Conservation (phyloP, 1,139 yeast species). For the Geotrichum bryndzae region DNA sequence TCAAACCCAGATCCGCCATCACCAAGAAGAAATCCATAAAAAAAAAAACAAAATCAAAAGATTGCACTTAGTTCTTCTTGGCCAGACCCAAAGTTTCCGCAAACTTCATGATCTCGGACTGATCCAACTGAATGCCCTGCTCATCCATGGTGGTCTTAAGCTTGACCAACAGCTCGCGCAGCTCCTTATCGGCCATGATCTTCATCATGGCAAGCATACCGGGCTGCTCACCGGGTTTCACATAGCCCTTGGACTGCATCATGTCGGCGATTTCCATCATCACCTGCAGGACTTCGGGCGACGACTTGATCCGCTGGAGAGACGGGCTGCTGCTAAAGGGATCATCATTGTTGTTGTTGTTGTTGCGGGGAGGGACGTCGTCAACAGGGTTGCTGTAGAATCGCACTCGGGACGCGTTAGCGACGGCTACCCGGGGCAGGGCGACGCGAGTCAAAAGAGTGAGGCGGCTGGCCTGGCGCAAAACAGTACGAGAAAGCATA, state of each 20-base stretch:
- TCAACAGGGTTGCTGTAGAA: constrained; percentile 8
- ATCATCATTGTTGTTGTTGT: constrained; percentile 1
- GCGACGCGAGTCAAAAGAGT: background rate
- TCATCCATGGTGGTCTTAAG: constrained; percentile 17
- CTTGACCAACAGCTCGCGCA: constrained; percentile 12
- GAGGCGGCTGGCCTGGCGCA: constrained; percentile 9
- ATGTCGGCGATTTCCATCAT: constrained; percentile 17
- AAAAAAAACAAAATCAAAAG: background rate
- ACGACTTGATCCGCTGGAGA: constrained; percentile 10
- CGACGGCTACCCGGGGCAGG: background rate
- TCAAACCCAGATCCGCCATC: background rate
- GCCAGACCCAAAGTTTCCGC: constrained; percentile 15
- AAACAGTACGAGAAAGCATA: constrained; percentile 12
- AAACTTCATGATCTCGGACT: constrained; percentile 16
- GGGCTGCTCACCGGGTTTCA: constrained; percentile 17
- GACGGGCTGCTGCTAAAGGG: constrained; percentile 12
- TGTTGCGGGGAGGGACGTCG: background rate
- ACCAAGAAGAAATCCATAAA: background rate
- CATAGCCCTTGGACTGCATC: constrained; percentile 15
- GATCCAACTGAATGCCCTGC: constrained; percentile 16
- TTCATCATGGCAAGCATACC: constrained; percentile 18
- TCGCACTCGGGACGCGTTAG: background rate
- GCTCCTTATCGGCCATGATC: constrained; percentile 16
- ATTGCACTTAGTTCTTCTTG: constrained; percentile 6
- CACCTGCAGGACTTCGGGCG: constrained; percentile 15